Evolutionary conservation across 345 rosid species (phyloP).

Genomic region (Gossypium bickii): DNA sequence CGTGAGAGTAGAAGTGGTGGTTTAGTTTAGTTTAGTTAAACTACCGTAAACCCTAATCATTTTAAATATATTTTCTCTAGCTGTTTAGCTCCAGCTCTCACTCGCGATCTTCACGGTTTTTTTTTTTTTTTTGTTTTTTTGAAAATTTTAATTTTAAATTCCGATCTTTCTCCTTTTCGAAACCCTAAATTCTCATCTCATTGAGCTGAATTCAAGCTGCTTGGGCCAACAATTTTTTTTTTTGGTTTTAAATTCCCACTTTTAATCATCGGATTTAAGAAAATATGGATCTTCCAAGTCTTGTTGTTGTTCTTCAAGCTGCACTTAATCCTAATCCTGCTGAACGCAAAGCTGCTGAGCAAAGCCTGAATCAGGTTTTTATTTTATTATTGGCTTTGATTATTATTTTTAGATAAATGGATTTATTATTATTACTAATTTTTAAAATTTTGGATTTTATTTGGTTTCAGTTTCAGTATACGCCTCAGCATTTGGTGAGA

Average conservation of each 20-base stretch:
- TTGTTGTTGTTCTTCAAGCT: slow-evolving; percentile 65
- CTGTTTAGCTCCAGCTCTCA: slow-evolving; percentile 15
- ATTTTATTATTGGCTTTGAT: not conserved
- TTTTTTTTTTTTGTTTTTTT: not conserved
- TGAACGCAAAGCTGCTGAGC: slow-evolving; percentile 95
- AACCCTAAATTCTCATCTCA: slow-evolving; percentile 12
- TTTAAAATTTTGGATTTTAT: not conserved
- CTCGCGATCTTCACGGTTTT: not conserved
- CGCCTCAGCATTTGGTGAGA: slow-evolving; percentile 96
- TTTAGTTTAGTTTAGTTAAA: slow-evolving; percentile 11
- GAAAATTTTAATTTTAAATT: not conserved
- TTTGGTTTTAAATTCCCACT: not conserved
- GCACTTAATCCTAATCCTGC: slow-evolving; percentile 87
- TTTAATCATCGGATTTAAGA: not conserved
- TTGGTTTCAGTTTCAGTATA: slow-evolving; percentile 59
- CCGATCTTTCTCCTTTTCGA: not conserved
- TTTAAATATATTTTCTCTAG: slow-evolving; percentile 38
- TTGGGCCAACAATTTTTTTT: slow-evolving; percentile 26
- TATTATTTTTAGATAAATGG: not conserved
- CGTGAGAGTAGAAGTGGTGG: not conserved
- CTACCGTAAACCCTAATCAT: slow-evolving; percentile 76
- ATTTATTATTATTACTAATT: not conserved
- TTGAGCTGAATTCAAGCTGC: not conserved
- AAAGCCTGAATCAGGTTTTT: slow-evolving; percentile 68
- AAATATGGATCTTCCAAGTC: slow-evolving; percentile 84